Conservation (phyloP, 345 rosid species). For the Passiflora organensis region DNA sequence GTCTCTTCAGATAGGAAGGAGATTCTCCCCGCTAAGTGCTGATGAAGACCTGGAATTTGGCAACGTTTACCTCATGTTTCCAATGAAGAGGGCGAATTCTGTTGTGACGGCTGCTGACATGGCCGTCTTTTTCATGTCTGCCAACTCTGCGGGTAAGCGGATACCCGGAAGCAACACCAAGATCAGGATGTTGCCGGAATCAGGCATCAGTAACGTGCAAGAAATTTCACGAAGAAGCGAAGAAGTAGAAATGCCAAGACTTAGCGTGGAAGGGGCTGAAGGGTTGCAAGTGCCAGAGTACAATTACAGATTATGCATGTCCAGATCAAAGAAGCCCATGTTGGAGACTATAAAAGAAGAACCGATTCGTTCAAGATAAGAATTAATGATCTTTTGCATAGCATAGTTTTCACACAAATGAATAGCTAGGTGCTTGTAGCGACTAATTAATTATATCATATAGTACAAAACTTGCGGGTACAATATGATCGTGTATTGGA, state of each 20-base stretch:
- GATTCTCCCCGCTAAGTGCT: slow-evolving; percentile 62
- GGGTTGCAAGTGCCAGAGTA: slow-evolving; percentile 10
- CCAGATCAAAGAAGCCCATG: slow-evolving; percentile 23
- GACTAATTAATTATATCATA: too few relatives aligned
- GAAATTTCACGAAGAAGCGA: background rate
- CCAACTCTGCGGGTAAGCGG: slow-evolving; percentile 46
- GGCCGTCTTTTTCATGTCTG: slow-evolving; percentile 49
- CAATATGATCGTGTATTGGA: too few relatives aligned
- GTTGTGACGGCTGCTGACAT: slow-evolving; percentile 58
- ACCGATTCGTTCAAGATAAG: slow-evolving; percentile 7
- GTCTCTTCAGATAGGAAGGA: slow-evolving; percentile 58
- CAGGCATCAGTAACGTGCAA: background rate
- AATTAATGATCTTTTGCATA: background rate
- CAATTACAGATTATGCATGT: slow-evolving; percentile 13
- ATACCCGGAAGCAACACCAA: slow-evolving; percentile 19
- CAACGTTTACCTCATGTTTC: slow-evolving; percentile 65
- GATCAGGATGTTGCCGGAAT: slow-evolving; percentile 14
- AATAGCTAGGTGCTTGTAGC: too few relatives aligned
- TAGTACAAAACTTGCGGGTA: too few relatives aligned
- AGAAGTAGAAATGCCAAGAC: background rate
- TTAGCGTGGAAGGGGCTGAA: slow-evolving; percentile 8
- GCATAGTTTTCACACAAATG: too few relatives aligned
- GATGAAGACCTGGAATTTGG: slow-evolving; percentile 69
- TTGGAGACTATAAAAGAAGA: slow-evolving; percentile 25
- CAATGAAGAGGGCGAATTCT: slow-evolving; percentile 62